Percentiles rank a stretch among this genome's conserved stretches.
Conservation (phyloP, 805 yeast species). For the Nakazawaea ernobii region DNA sequence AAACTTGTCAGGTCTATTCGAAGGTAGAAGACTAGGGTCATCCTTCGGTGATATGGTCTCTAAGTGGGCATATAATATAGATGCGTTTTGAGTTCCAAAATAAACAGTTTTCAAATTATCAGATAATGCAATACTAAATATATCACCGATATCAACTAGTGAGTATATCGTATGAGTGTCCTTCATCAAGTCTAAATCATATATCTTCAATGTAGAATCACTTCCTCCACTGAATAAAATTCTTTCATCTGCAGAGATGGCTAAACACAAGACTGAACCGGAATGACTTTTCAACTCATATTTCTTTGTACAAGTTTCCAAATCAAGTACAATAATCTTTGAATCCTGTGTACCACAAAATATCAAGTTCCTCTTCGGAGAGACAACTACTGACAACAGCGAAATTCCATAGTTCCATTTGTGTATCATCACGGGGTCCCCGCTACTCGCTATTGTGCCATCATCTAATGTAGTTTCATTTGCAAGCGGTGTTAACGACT, state of each 20-base stretch:
- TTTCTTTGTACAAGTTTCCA: constrained; percentile 54
- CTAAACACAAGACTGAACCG: constrained; percentile 70
- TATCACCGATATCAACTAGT: constrained; percentile 85
- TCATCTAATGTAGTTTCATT: neutral
- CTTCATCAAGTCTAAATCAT: constrained; percentile 52
- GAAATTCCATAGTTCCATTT: constrained; percentile 73
- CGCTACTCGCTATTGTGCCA: neutral
- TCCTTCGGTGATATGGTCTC: constrained; percentile 16
- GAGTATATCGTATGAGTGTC: constrained; percentile 76
- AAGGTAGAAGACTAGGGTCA: constrained; percentile 42
- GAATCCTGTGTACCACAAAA: constrained; percentile 93
- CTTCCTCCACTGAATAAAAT: constrained; percentile 80
- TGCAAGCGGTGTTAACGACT: neutral
- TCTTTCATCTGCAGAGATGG: constrained; percentile 46
- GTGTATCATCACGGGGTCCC: constrained; percentile 39
- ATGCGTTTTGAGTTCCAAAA: constrained; percentile 91
- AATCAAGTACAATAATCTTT: constrained; percentile 64
- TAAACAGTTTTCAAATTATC: constrained; percentile 54
- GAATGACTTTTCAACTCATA: constrained; percentile 54
- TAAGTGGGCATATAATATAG: constrained; percentile 65
- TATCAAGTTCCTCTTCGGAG: constrained; percentile 50
- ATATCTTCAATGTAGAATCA: constrained; percentile 82
- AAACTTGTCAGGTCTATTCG: constrained; percentile 71
- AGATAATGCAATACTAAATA: constrained; percentile 76
- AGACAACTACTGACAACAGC: constrained; percentile 64